These are phyloP conservation scores for Camelina laxa DNA, from an alignment of 345 rosid genomes.

Conservation along the genomic window DNA sequence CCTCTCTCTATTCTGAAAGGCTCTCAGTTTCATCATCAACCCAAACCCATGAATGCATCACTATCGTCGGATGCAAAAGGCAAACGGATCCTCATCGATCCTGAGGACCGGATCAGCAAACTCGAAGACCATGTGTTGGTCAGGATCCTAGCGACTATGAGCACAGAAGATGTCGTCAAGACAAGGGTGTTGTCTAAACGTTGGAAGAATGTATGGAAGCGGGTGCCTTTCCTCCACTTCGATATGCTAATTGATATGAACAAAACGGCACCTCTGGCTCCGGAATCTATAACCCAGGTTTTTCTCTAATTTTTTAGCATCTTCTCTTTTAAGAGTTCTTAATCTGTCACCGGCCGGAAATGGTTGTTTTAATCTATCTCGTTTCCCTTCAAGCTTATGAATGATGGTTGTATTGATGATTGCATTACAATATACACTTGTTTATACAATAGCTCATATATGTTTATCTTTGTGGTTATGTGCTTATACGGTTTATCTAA, in stretches of 20 bases:
- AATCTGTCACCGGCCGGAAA: background rate
- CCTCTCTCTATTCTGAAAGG: background rate
- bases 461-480: background rate
- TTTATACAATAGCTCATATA: background rate
- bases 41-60: background rate
- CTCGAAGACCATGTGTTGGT: background rate
- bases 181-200: background rate
- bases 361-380: background rate
- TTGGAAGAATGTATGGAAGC: slow-evolving; percentile 22
- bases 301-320: background rate
- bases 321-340: background rate
- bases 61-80: background rate
- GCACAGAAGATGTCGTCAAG: background rate
- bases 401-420: background rate
- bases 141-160: background rate
- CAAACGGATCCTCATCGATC: background rate
- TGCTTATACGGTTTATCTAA: background rate
- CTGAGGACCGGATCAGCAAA: background rate
- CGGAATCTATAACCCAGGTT: slow-evolving; percentile 9
- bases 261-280: too few relatives aligned
- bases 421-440: background rate
- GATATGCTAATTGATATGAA: background rate
- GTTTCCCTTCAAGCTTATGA: background rate
- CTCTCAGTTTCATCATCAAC: background rate
- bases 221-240: background rate